Conservation (phyloP, 129 eudicot species). For the Flaveria trinervia region DNA sequence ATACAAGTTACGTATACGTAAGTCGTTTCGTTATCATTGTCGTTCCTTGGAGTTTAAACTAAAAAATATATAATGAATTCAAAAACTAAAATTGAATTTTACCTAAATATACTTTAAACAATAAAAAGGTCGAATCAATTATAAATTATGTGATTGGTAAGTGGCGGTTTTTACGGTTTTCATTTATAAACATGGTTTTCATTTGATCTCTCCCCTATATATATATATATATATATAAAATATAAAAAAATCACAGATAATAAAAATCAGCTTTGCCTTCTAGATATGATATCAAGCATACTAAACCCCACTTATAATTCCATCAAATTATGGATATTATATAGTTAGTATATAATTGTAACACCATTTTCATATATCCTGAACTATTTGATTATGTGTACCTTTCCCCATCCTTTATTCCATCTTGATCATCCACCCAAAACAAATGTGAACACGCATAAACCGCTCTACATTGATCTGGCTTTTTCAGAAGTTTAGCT, state of each 20-base stretch:
- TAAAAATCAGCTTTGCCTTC: not conserved
- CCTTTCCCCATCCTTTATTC: slow-evolving; percentile 99
- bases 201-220: no score
- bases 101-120: no score
- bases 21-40: no score
- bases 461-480: slow-evolving; percentile 99
- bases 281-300: not conserved
- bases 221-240: no score
- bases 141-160: no score
- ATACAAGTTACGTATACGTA: no score
- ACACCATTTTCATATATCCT: not conserved
- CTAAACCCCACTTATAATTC: not conserved
- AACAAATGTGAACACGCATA: slow-evolving; percentile 98
- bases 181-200: no score
- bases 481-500: slow-evolving; percentile 93
- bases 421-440: slow-evolving; percentile 97
- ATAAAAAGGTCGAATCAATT: no score
- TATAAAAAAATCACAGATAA: not conserved
- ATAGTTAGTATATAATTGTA: not conserved
- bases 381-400: not conserved
- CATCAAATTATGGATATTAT: not conserved
- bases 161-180: no score
- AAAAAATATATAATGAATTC: no score
- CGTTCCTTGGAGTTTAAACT: no score
- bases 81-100: no score